A percentile compares a stretch with the other conserved stretches of the same genome.
Evolutionary conservation across 139 green algal species (phyloP).

Genomic region (Ulvella scutata): DNA sequence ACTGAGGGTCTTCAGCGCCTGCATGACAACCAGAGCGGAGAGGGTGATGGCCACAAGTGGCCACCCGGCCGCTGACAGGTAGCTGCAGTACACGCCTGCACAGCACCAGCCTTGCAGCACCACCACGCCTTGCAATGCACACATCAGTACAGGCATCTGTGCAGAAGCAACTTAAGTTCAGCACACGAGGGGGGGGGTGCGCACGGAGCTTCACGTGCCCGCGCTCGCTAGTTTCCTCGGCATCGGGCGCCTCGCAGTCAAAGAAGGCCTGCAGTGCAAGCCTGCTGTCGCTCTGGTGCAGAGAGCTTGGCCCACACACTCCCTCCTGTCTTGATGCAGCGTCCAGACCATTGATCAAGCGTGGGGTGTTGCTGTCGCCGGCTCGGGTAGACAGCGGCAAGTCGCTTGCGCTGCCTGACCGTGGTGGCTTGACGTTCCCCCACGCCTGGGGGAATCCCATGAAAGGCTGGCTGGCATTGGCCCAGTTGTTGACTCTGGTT

Average conservation of each 20-base stretch:
- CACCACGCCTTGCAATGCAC: no score
- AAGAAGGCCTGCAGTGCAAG: background rate
- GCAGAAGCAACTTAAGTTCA: no score
- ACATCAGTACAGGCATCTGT: no score
- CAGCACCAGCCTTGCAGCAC: conserved; percentile 27
- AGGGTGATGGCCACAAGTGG: conserved; percentile 23
- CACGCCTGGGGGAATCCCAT: background rate
- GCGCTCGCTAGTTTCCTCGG: background rate
- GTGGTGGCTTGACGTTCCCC: background rate
- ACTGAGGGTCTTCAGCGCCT: conserved; percentile 19
- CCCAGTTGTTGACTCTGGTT: background rate
- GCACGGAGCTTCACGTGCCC: background rate
- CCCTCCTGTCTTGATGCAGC: no score
- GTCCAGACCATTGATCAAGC: no score
- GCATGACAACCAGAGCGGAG: conserved; percentile 48
- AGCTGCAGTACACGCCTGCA: conserved; percentile 35
- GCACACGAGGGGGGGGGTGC: no score
- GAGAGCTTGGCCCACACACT: no score
- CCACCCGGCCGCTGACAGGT: conserved; percentile 25
- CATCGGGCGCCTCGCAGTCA: background rate
- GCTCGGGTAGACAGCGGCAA: background rate
- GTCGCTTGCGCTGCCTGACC: background rate
- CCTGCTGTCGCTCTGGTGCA: background rate
- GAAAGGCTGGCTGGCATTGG: background rate
- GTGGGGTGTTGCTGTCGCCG: background rate